Evolutionary conservation across 2,329 filamentous ascomycete genomes (phyloP).

Genomic region (Aspergillus hortae): DNA sequence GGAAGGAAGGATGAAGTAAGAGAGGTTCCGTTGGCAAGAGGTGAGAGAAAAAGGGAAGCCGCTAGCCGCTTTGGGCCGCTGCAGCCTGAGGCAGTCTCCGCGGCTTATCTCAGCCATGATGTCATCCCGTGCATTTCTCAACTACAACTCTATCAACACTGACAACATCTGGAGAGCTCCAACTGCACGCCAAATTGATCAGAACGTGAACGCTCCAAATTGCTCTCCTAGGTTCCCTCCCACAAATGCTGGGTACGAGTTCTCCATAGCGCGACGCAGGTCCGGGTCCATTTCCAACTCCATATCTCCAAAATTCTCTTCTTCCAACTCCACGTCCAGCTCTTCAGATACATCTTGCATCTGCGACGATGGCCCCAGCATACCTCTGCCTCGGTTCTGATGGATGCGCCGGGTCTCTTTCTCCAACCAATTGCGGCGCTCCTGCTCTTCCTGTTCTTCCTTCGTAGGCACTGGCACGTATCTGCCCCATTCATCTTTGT

Average conservation of each 20-base stretch:
- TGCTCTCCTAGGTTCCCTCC: neutral
- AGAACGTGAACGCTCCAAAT: too few species aligned
- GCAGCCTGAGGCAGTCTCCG: neutral
- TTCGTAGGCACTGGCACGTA: constrained; percentile 2
- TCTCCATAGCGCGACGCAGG: too few species aligned
- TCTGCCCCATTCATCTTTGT: constrained; percentile 5
- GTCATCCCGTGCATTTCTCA: neutral
- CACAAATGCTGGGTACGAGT: too few species aligned
- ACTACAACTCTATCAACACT: neutral
- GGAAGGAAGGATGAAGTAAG: constrained; percentile 19
- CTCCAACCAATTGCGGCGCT: neutral
- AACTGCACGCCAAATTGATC: neutral
- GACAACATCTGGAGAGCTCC: neutral
- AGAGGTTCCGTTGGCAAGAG: constrained; percentile 18
- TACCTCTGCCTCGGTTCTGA: neutral
- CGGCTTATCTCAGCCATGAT: too few species aligned
- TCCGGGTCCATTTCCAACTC: too few species aligned
- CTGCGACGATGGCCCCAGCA: neutral
- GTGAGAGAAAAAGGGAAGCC: constrained; percentile 21
- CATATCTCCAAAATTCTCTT: too few species aligned
- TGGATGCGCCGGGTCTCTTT: neutral
- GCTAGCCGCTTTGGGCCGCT: constrained; percentile 6
- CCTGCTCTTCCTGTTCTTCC: neutral
- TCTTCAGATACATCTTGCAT: neutral
- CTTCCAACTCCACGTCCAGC: neutral